Evolutionary conservation across 371 early-diverging fungal species (phyloP).

Genomic region (Dinochytrium kinnereticum): DNA sequence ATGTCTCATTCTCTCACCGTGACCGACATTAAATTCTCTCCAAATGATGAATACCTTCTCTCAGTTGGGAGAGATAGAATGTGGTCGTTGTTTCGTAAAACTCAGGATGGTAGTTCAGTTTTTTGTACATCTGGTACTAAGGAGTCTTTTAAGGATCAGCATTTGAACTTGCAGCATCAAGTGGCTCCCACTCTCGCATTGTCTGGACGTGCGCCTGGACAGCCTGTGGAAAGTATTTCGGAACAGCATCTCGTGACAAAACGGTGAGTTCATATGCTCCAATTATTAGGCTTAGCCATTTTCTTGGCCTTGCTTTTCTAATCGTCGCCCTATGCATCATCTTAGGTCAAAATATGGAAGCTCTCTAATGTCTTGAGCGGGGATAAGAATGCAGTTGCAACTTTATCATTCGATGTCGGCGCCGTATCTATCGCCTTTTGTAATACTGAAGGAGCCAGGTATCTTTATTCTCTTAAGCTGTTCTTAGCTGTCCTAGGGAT

Average conservation of each 20-base stretch:
- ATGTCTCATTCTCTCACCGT: conserved; percentile 85
- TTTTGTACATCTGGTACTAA: too few species aligned
- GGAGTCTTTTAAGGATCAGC: background rate
- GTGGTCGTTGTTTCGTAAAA: conserved; percentile 75
- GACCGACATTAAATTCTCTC: conserved; percentile 80
- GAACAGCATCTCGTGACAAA: conserved; percentile 92
- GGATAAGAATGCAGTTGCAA: conserved; percentile 48
- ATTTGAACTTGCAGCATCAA: conserved; percentile 55
- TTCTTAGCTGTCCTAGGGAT: too few species aligned
- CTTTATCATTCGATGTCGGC: conserved; percentile 72
- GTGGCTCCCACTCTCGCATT: conserved; percentile 91
- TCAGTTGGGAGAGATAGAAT: conserved; percentile 90
- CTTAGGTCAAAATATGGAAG: conserved; percentile 77
- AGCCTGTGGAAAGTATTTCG: conserved; percentile 79
- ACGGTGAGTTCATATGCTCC: conserved; percentile 55
- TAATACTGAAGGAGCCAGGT: conserved; percentile 46
- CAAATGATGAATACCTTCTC: conserved; percentile 71
- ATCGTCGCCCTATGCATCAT: background rate
- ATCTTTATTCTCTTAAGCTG: too few species aligned
- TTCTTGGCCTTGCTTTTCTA: conserved; percentile 14
- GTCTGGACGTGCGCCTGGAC: conserved; percentile 92
- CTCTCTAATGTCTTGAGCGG: conserved; percentile 40
- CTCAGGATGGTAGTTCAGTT: conserved; percentile 6
- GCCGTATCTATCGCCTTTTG: conserved; percentile 85
- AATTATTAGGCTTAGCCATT: too few species aligned